A percentile compares a stretch with the other conserved stretches of the same genome.
Evolutionary conservation across 2,329 filamentous ascomycete genomes (phyloP).

Genomic region (Colletotrichum filicis): DNA sequence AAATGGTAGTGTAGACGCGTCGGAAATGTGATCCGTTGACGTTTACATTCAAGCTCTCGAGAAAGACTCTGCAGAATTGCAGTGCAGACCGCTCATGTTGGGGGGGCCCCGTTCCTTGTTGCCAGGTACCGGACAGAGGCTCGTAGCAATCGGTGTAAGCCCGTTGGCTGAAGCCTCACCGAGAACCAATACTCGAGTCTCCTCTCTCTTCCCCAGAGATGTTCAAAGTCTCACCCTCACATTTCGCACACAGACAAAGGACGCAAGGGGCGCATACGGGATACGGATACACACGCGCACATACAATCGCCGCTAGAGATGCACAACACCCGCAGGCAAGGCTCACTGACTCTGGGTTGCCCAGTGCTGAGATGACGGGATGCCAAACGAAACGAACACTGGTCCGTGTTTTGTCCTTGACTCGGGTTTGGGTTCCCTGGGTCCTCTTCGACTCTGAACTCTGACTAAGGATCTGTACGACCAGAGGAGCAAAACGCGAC

Average conservation of each 20-base stretch:
- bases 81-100: slow-evolving; percentile 17
- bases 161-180: slow-evolving; percentile 13
- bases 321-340: background rate
- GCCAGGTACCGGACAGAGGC: background rate
- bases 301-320: slow-evolving; percentile 10
- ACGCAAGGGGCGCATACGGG: background rate
- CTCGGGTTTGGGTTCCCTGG: background rate
- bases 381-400: background rate
- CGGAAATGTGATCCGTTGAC: slow-evolving; percentile 1
- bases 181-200: slow-evolving; percentile 1
- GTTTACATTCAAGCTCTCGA: background rate
- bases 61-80: background rate
- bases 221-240: background rate
- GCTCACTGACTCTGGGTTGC: background rate
- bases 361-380: background rate
- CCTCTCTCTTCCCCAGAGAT: background rate
- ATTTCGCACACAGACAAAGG: background rate
- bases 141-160: slow-evolving; percentile 13
- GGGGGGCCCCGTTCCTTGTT: background rate
- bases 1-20: background rate
- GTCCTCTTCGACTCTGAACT: background rate
- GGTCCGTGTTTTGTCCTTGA: background rate
- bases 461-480: background rate
- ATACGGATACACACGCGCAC: background rate
- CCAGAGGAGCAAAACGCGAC: no score